These are phyloP conservation scores for Meyerozyma carpophila DNA, from an alignment of 1,139 yeast species.

Conservation along the genomic window DNA sequence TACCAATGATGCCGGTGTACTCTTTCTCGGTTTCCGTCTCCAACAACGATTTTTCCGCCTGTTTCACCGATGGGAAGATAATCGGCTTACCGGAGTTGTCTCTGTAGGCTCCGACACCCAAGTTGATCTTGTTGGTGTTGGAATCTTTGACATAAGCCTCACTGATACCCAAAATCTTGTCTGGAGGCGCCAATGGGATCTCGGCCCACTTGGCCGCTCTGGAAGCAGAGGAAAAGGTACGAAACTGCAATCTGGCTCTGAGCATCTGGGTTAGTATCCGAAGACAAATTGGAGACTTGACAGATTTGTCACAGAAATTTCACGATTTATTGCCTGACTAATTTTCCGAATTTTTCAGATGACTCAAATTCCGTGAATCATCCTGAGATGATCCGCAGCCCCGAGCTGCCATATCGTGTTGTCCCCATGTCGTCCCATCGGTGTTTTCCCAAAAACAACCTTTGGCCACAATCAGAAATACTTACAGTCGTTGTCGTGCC, in stretches of 20 bases:
- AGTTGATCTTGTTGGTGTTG: conserved; percentile 39
- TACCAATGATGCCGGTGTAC: conserved; percentile 52
- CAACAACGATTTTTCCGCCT: conserved; percentile 38
- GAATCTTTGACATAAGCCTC: conserved; percentile 43
- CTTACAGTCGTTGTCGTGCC: neutral
- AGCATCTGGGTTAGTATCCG: neutral
- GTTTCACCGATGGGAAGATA: conserved; percentile 43
- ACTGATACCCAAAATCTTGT: conserved; percentile 65
- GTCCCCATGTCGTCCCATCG: neutral
- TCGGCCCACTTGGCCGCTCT: conserved; percentile 30
- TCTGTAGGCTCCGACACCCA: conserved; percentile 50
- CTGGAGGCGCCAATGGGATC: conserved; percentile 64
- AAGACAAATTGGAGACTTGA: neutral
- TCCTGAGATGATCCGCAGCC: neutral
- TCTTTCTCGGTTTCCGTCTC: conserved; percentile 48
- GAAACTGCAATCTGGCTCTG: conserved; percentile 1
- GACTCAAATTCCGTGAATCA: neutral
- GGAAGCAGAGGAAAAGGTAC: conserved; percentile 9
- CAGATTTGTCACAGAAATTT: no score
- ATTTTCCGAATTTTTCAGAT: neutral
- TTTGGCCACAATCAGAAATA: neutral
- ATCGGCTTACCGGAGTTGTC: conserved; percentile 44
- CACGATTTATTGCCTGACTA: no score
- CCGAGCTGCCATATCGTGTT: no score
- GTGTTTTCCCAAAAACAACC: neutral